Conservation (phyloP, 169 alveolate species). For the Plasmodium reichenowi region DNA sequence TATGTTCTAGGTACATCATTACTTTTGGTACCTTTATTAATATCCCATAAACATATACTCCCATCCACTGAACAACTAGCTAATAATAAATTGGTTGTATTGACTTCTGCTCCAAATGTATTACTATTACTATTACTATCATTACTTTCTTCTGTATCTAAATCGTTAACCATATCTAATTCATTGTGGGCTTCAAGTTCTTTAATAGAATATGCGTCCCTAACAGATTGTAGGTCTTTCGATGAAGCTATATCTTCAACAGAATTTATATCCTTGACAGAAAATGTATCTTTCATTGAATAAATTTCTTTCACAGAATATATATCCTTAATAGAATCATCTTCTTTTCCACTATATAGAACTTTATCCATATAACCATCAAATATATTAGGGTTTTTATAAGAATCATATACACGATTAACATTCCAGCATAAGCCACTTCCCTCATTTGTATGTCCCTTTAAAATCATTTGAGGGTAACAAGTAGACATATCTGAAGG, state of each 20-base stretch:
- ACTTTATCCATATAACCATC: background rate
- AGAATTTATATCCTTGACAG: background rate
- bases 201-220: background rate
- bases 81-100: constrained; percentile 80
- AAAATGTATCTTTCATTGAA: background rate
- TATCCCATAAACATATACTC: constrained; percentile 92
- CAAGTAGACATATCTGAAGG: constrained; percentile 90
- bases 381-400: background rate
- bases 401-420: constrained; percentile 33
- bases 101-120: constrained; percentile 54
- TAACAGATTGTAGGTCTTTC: background rate
- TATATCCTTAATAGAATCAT: too few relatives aligned
- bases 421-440: constrained; percentile 93
- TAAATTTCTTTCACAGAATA: too few relatives aligned
- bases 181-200: background rate
- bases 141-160: background rate
- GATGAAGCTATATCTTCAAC: background rate
- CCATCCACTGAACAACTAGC: constrained; percentile 94
- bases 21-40: constrained; percentile 79
- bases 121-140: background rate
- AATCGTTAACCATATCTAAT: too few relatives aligned
- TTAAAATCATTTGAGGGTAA: constrained; percentile 91
- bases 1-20: constrained; percentile 73
- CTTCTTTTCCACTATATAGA: background rate
- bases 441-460: constrained; percentile 95